phyloP scores from a whole-genome alignment of 2,329 filamentous ascomycete genomes.

The Helicocarpus griseus region DNA sequence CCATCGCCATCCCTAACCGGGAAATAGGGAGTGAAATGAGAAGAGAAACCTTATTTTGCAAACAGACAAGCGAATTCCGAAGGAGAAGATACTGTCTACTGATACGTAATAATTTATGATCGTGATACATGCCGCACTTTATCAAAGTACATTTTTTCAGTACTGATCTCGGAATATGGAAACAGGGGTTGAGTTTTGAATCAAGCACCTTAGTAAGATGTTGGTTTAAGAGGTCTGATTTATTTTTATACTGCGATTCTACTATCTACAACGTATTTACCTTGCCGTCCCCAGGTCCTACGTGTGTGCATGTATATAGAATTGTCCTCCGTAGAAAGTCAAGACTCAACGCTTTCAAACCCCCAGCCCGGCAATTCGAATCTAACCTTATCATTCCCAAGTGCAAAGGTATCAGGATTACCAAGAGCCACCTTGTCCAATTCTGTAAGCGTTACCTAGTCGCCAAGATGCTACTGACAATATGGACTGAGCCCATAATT shows the following conservation, averaged over 20 bases:
- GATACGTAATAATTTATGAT: neutral
- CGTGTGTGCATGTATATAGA: neutral
- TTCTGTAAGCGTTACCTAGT: neutral
- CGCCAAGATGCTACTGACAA: neutral
- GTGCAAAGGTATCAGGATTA: conserved; percentile 10
- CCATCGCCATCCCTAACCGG: too few species aligned
- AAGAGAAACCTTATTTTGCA: too few species aligned
- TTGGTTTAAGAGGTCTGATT: too few species aligned
- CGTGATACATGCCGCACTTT: neutral
- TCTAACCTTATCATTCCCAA: conserved; percentile 11
- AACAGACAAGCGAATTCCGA: too few species aligned
- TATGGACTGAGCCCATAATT: neutral
- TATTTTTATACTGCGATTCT: too few species aligned
- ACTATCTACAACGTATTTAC: too few species aligned
- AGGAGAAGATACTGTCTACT: neutral
- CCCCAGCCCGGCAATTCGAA: conserved; percentile 16
- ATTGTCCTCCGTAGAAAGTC: neutral
- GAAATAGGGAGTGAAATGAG: too few species aligned
- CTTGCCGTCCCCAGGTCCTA: too few species aligned
- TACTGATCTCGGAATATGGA: too few species aligned
- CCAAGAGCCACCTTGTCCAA: conserved; percentile 6
- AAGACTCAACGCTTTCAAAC: conserved; percentile 14
- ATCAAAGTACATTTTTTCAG: neutral
- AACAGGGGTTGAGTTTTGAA: too few species aligned
- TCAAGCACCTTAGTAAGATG: too few species aligned